These are phyloP conservation scores for Capsicum pubescens DNA, from an alignment of 257 asterid species.

Conservation along the genomic window DNA sequence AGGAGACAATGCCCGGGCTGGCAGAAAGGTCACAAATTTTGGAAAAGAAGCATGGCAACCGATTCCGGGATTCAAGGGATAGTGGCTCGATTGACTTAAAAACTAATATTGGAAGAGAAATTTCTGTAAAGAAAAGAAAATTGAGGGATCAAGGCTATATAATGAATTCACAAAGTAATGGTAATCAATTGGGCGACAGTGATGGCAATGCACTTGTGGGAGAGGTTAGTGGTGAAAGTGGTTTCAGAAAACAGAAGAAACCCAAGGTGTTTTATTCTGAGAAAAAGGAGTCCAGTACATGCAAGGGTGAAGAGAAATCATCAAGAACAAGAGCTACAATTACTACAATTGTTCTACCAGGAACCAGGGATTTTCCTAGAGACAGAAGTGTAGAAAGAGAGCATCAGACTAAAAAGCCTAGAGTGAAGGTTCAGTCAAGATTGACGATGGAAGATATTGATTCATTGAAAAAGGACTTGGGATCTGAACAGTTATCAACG, in stretches of 20 bases:
- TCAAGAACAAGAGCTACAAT: constrained; percentile 42
- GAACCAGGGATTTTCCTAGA: constrained; percentile 44
- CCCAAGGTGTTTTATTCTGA: constrained; percentile 52
- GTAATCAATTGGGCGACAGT: constrained; percentile 41
- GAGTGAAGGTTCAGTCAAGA: constrained; percentile 38
- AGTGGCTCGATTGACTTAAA: constrained; percentile 40
- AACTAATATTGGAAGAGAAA: constrained; percentile 38
- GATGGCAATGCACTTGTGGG: constrained; percentile 43
- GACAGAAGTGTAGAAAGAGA: constrained; percentile 47
- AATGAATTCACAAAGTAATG: constrained; percentile 41
- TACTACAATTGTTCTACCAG: constrained; percentile 39
- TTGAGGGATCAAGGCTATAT: constrained; percentile 47
- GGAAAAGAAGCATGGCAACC: constrained; percentile 46
- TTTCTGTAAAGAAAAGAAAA: constrained; percentile 62
- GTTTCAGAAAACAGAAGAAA: constrained; percentile 58
- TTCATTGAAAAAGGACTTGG: constrained; percentile 72
- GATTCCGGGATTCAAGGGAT: constrained; percentile 45
- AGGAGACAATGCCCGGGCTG: constrained; percentile 45
- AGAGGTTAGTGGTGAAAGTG: constrained; percentile 52
- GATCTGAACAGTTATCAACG: constrained; percentile 57
- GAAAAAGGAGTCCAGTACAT: constrained; percentile 49
- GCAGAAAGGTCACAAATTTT: constrained; percentile 42
- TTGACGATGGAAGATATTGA: constrained; percentile 65
- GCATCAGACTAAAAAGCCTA: constrained; percentile 49
- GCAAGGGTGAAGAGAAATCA: constrained; percentile 38